phyloP scores from a whole-genome alignment of 441 rosid genomes.

The Cnidoscolus chayamansa region DNA sequence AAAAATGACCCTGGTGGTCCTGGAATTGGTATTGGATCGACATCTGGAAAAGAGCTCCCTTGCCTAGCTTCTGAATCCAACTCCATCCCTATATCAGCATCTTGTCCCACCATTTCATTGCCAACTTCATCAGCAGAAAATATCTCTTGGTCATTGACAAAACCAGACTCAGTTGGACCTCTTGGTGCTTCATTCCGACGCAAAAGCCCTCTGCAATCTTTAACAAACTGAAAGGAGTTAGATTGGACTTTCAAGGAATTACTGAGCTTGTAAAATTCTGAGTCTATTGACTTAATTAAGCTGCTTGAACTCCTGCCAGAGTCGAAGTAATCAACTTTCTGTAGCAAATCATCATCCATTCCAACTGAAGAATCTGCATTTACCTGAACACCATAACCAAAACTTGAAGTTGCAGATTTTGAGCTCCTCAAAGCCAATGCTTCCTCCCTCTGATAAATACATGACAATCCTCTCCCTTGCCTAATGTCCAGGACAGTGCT shows the following conservation, averaged over 20 bases:
- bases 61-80: constrained; percentile 43
- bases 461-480: constrained; percentile 28
- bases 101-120: constrained; percentile 32
- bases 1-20: constrained; percentile 97
- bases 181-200: constrained; percentile 35
- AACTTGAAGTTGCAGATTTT: constrained; percentile 18
- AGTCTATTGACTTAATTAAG: constrained; percentile 34
- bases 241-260: constrained; percentile 34
- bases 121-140: constrained; percentile 54
- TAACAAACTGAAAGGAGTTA: constrained; percentile 40
- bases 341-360: constrained; percentile 28
- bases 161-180: constrained; percentile 29
- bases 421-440: constrained; percentile 34
- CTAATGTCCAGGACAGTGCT: constrained; percentile 21
- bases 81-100: constrained; percentile 34
- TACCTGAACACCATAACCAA: constrained; percentile 26
- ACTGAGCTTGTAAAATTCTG: constrained; percentile 37
- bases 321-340: constrained; percentile 30
- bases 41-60: constrained; percentile 58
- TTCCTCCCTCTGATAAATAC: constrained; percentile 34
- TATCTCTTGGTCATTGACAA: constrained; percentile 44
- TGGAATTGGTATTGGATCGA: constrained; percentile 92
- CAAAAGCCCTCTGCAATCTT: constrained; percentile 36
- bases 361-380: constrained; percentile 36
- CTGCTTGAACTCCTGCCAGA: constrained; percentile 32